Base-by-base conservation (phyloP, 169 alveolate species). In the Plasmodium ovale region DNA sequence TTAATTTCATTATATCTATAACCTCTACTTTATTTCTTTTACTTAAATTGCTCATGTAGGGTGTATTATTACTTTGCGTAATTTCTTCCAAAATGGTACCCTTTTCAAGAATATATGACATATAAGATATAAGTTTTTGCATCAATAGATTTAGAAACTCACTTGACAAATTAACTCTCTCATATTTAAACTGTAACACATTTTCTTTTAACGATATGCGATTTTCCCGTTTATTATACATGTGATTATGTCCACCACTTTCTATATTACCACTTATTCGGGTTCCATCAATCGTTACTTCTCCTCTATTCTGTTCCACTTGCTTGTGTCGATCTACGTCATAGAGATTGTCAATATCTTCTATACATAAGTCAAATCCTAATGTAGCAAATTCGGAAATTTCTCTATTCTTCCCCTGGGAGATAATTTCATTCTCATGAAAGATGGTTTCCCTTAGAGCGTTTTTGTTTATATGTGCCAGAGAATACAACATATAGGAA, bases 1-100 rank as follows among this genome's bases (percentile, higher is more conserved):
- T 67, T 44, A 77, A 77, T 77, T 77, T 77, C 44, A 77, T 62
- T 10, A 77, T n/a, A 67, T 77, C 88, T 10, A 77, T 77, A 60
- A 77, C 29, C 33, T 77, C 88, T 1, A 77, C 62, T 10, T 44
- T 77, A 29, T 77, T 44, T 37, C 47, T 77, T 59, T 77, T 77
- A 47, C 49, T 60, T 9, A 37, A 64, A 47, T 77, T 77, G 27
- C 88, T 77, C 14, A 60, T 47, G 37, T 60, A 37, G 14, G 12
- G 35, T 14, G 2, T 35, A 14, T 62, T 51, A 77, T 77, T 47
- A 14, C 16, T 39, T 6, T 19, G 19, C 6, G 19, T 35, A 12
- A 23, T 47, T 27, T 77, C 74, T 23, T 60, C 37, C 9, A 39
- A 16, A 35, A 29, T 44, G 59, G 35, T 77, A 60, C 62, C 31